A percentile compares a stretch with the other conserved stretches of the same genome.
phyloP scores from a whole-genome alignment of 2,329 filamentous ascomycete species.

The Claviceps fusiformis region DNA sequence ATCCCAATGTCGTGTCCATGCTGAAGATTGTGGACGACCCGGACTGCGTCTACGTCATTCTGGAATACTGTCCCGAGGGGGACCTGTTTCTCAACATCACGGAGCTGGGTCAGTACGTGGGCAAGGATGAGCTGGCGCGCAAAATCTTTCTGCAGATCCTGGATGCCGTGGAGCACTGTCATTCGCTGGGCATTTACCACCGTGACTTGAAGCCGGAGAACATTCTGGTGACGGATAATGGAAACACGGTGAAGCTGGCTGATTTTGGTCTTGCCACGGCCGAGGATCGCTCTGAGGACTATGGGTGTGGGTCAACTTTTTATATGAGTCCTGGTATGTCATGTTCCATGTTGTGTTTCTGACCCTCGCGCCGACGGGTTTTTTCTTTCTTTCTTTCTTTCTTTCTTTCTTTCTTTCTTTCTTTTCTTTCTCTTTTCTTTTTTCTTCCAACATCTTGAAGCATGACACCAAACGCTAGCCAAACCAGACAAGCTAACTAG shows the following conservation, averaged over 20 bases:
- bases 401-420: too few relatives aligned
- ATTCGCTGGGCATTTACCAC: constrained; percentile 87
- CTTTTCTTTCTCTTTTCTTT: too few relatives aligned
- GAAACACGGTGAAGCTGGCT: constrained; percentile 84
- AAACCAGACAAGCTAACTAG: too few relatives aligned
- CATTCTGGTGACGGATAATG: constrained; percentile 79
- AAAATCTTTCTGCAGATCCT: constrained; percentile 86
- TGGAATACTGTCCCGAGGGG: constrained; percentile 94
- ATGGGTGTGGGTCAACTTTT: constrained; percentile 95
- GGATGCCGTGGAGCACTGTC: constrained; percentile 93
- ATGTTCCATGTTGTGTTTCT: too few relatives aligned
- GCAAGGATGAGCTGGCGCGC: constrained; percentile 79
- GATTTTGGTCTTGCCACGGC: constrained; percentile 93
- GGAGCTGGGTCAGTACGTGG: constrained; percentile 82
- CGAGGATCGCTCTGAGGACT: constrained; percentile 75
- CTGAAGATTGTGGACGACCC: constrained; percentile 82
- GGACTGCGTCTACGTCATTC: constrained; percentile 89
- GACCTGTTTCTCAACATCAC: constrained; percentile 97
- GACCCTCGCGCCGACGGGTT: too few relatives aligned
- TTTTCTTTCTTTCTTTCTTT: too few relatives aligned
- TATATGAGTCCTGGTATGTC: constrained; percentile 98
- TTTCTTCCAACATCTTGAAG: too few relatives aligned
- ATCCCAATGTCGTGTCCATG: constrained; percentile 88
- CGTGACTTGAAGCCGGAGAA: constrained; percentile 97
- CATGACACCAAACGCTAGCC: too few relatives aligned